These are phyloP conservation scores for Arthroderma sp. DNA, from an alignment of 2,329 filamentous ascomycete genomes.

Conservation along the genomic window DNA sequence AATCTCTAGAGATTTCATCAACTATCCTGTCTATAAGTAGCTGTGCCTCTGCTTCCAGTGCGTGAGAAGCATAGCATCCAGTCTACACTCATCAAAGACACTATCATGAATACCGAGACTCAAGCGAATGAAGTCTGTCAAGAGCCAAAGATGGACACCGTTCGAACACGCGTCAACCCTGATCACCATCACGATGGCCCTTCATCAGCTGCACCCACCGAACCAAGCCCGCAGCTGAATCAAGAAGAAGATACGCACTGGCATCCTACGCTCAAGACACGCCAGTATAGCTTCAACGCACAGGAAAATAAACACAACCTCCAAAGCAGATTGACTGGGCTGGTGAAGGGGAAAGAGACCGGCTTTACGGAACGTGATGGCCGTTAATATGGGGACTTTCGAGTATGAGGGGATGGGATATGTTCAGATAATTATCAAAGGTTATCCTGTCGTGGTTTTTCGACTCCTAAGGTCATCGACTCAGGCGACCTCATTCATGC, in stretches of 20 bases:
- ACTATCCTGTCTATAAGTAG: not conserved
- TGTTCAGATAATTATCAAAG: not conserved
- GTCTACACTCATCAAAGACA: not conserved
- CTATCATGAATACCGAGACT: not conserved
- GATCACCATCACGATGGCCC: not conserved
- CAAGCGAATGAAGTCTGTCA: not conserved
- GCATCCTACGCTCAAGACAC: conserved; percentile 20
- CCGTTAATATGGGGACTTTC: not conserved
- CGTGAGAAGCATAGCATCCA: not conserved
- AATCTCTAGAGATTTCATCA: not conserved
- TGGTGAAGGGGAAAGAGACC: conserved; percentile 36
- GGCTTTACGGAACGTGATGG: conserved; percentile 47
- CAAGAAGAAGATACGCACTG: conserved; percentile 12
- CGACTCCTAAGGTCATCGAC: too few species aligned
- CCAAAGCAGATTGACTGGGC: conserved; percentile 30
- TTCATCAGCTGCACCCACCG: not conserved
- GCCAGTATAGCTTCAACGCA: conserved; percentile 27
- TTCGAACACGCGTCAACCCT: not conserved
- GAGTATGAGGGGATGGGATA: too few species aligned
- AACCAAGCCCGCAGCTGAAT: not conserved
- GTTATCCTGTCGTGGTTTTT: not conserved
- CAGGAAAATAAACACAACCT: conserved; percentile 48
- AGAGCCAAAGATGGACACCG: not conserved
- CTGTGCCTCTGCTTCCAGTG: not conserved
- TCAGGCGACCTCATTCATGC: too few species aligned